phyloP scores from a whole-genome alignment of 805 yeast species.

The Kluyveromyces wickerhamii region DNA sequence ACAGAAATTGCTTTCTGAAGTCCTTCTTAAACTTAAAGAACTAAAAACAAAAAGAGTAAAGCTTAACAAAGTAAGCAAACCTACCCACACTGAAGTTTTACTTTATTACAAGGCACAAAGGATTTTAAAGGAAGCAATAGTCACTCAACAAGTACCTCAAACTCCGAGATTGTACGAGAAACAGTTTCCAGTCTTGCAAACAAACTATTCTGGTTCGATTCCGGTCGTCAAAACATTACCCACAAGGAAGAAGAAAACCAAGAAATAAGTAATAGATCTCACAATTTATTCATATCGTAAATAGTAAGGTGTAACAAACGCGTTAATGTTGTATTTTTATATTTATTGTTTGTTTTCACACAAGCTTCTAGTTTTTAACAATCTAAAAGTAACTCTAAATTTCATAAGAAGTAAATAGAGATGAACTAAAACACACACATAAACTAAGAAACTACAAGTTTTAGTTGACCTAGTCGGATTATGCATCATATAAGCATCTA shows the following conservation, averaged over 20 bases:
- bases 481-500: too few relatives aligned
- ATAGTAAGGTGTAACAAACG: too few relatives aligned
- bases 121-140: constrained; percentile 38
- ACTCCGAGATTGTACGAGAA: constrained; percentile 27
- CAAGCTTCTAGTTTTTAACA: too few relatives aligned
- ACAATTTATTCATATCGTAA: too few relatives aligned
- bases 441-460: too few relatives aligned
- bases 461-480: too few relatives aligned
- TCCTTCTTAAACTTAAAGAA: constrained; percentile 41
- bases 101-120: constrained; percentile 38
- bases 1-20: constrained; percentile 35
- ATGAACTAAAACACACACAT: too few relatives aligned
- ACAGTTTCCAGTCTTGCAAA: constrained; percentile 59
- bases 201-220: constrained; percentile 69
- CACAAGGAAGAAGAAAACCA: constrained; percentile 25
- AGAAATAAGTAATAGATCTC: constrained; percentile 9
- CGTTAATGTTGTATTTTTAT: too few relatives aligned
- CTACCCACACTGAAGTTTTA: constrained; percentile 35
- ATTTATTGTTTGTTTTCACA: too few relatives aligned
- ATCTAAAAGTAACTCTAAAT: too few relatives aligned
- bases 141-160: constrained; percentile 29
- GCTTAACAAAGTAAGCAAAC: constrained; percentile 28
- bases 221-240: constrained; percentile 45
- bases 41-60: constrained; percentile 40
- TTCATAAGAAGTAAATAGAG: too few relatives aligned